Evolutionary conservation across 2,329 filamentous ascomycete species (phyloP), one percentile per base, ranked within the genome.

Genomic region (Penicillium verrucosum): DNA sequence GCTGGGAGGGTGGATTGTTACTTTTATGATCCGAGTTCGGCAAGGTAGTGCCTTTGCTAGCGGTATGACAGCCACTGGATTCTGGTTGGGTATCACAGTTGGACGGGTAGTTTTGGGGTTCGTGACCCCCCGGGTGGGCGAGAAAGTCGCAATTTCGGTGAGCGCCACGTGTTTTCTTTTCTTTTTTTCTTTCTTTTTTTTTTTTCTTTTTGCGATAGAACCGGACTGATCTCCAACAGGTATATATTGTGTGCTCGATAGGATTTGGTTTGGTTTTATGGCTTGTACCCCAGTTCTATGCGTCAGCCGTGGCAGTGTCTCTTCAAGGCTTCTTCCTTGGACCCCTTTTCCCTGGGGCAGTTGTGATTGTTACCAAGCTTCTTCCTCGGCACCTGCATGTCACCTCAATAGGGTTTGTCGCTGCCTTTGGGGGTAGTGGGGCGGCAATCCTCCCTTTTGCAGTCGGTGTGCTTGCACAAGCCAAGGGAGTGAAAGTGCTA

Each of bases 11-110:
- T 94, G 90, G 90, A 87, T 95, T 60, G 87, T 90, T 47, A 87
- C 87, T 0, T 95, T 96, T 70, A 95, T 96, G 89, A 85, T 92
- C n/a, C 79, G 83, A 21, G 86, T 92, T 25, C 83, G 92, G 14
- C 73, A 87, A 37, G 89, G 86, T 4, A 81, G 79, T 25, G 77
- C 85, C 0, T 93, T 94, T 67, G 81, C 85, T 2, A 86, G 88
- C 34, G 90, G 90, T 3, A 84, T 94, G 76, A 85, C 85, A 0
- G 87, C 86, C 0, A 93, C 89, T 0, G 87, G 89, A 0, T 95
- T 93, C 75, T 96, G 91, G 91, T 81, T 90, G 42, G 91, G 90
- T 0, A 80, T 95, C 60, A 92, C 90, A 0, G 72, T 90, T 0
- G 90, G 91, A 0, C 80, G 91, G 1, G 77, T 94, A 3, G 70